Conservation (phyloP, 2,329 filamentous ascomycete genomes). For the Fonsecaea pedrosoi region DNA sequence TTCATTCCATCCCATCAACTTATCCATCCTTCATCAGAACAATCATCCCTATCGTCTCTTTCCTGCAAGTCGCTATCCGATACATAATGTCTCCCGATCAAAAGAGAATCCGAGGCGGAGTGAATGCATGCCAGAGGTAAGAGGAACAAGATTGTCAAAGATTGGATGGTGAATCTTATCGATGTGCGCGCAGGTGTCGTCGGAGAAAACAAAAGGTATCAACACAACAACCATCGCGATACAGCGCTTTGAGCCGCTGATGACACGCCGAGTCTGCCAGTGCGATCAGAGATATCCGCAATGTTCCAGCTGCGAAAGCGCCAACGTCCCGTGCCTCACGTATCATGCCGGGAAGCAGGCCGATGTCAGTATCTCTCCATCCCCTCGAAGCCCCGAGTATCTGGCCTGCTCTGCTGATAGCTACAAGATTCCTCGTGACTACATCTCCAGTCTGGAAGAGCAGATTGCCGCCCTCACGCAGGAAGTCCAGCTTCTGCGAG, state of each 20-base stretch:
- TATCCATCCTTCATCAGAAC: not conserved
- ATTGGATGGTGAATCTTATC: slow-evolving; percentile 6
- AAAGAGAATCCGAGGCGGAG: slow-evolving; percentile 22
- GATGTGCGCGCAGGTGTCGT: slow-evolving; percentile 21
- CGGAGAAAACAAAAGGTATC: slow-evolving; percentile 31
- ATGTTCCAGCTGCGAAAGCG: slow-evolving; percentile 40
- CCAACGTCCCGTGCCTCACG: slow-evolving; percentile 36
- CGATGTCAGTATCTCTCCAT: slow-evolving; percentile 33
- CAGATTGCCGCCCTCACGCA: slow-evolving; percentile 32
- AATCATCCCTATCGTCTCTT: not conserved
- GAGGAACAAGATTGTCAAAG: slow-evolving; percentile 3
- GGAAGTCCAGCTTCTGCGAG: slow-evolving; percentile 35
- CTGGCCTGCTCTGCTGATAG: slow-evolving; percentile 10
- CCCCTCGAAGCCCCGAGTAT: not conserved
- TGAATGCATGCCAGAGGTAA: slow-evolving; percentile 26
- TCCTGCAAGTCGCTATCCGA: not conserved
- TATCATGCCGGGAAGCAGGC: slow-evolving; percentile 40
- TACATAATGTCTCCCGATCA: slow-evolving; percentile 14
- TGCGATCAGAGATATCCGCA: slow-evolving; percentile 40
- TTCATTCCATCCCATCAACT: not conserved
- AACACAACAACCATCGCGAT: not conserved
- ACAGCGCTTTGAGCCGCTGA: slow-evolving; percentile 9
- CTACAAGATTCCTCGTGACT: slow-evolving; percentile 37
- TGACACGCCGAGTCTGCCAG: slow-evolving; percentile 22
- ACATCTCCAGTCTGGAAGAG: slow-evolving; percentile 39